A percentile compares a stretch with the other conserved stretches of the same genome.
Conservation (phyloP, 176 grass and related monocot genomes). For the Carex littledalei region DNA sequence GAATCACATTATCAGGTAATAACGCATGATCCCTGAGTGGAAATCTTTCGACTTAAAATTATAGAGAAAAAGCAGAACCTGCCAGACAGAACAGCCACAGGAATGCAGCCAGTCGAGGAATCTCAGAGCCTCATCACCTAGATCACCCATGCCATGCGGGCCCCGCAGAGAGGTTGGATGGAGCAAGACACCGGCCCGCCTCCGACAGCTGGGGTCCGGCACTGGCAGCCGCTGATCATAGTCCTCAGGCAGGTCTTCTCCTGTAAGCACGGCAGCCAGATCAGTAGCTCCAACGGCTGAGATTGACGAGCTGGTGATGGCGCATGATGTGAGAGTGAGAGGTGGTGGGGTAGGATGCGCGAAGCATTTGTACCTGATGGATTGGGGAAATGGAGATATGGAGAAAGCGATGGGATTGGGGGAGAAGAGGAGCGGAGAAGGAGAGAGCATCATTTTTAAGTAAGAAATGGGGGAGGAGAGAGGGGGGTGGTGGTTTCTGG, state of each 20-base stretch:
- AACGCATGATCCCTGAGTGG: neutral
- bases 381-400: constrained; percentile 8
- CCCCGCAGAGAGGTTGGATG: constrained; percentile 73
- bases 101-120: constrained; percentile 75
- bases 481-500: neutral
- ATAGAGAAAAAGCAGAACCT: constrained; percentile 33
- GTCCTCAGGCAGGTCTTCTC: constrained; percentile 55
- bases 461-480: neutral
- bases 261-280: constrained; percentile 26
- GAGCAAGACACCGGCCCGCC: constrained; percentile 64
- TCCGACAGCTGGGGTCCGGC: constrained; percentile 36
- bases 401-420: constrained; percentile 8
- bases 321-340: neutral
- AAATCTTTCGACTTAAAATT: neutral
- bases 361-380: neutral
- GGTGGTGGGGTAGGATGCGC: neutral
- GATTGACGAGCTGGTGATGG: neutral
- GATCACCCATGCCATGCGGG: constrained; percentile 69
- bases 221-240: constrained; percentile 57
- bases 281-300: constrained; percentile 5
- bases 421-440: constrained; percentile 4
- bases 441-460: constrained; percentile 14
- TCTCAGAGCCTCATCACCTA: constrained; percentile 51
- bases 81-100: constrained; percentile 74
- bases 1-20: neutral